A percentile compares a stretch with the other conserved stretches of the same genome.
These are phyloP conservation scores for Vitis amurensis DNA, from an alignment of 164 flowering plant species.

Conservation along the genomic window DNA sequence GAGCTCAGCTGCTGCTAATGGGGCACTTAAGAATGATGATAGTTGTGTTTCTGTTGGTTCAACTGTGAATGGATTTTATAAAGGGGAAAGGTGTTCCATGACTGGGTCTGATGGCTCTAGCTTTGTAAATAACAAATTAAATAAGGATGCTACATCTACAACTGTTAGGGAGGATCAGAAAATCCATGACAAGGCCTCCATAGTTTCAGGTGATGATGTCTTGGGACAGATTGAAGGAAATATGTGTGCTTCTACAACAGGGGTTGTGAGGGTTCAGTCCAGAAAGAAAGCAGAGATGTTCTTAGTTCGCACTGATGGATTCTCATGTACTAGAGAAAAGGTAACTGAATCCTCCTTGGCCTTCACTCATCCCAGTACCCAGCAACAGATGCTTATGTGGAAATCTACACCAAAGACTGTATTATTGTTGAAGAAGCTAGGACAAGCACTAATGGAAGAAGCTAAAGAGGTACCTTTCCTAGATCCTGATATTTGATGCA, in stretches of 20 bases:
- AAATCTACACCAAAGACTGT: constrained; percentile 94
- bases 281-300: constrained; percentile 99
- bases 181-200: constrained; percentile 25
- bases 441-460: constrained; percentile 88
- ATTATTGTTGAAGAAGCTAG: constrained; percentile 83
- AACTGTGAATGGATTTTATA: constrained; percentile 23
- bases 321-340: constrained; percentile 85
- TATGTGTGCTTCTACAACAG: constrained; percentile 98
- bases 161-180: constrained; percentile 20
- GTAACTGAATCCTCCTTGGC: constrained; percentile 97
- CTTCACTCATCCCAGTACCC: constrained; percentile 97
- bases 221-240: constrained; percentile 57
- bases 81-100: constrained; percentile 10
- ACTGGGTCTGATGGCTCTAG: constrained; percentile 19
- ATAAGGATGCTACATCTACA: constrained; percentile 13
- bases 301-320: constrained; percentile 94
- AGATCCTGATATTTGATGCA: not conserved
- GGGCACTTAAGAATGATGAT: constrained; percentile 18
- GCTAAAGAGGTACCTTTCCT: constrained; percentile 81
- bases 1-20: constrained; percentile 16
- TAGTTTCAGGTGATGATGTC: constrained; percentile 40
- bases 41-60: constrained; percentile 23
- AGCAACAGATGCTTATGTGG: constrained; percentile 99
- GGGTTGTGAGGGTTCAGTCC: constrained; percentile 95
- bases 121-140: constrained; percentile 15